Percentiles rank a stretch among this genome's conserved stretches.
Evolutionary conservation across 129 eudicot genomes (phyloP).

Genomic region (Mikania micrantha): DNA sequence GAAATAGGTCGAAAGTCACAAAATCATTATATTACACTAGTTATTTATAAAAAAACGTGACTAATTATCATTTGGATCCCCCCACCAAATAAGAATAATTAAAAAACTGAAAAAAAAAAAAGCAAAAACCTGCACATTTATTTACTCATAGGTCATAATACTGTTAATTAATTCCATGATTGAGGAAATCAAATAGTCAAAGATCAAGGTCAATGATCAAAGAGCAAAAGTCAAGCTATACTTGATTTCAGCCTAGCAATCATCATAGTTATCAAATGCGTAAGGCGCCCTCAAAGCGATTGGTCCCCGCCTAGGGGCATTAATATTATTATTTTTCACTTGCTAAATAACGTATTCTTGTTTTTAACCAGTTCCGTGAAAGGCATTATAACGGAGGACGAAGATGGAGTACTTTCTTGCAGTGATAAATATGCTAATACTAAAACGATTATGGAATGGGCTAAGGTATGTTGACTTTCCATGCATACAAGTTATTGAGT

Average conservation of each 20-base stretch:
- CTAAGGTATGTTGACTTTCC: slow-evolving; percentile 50
- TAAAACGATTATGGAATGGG: slow-evolving; percentile 65
- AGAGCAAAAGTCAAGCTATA: too few species aligned
- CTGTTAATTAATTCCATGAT: too few species aligned
- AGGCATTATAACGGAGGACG: slow-evolving; percentile 54
- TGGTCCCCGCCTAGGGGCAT: too few species aligned
- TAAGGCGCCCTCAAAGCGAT: too few species aligned
- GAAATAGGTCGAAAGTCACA: neutral
- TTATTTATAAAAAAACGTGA: neutral
- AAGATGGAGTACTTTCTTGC: slow-evolving; percentile 36
- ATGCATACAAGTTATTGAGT: neutral
- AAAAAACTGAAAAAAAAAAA: too few species aligned
- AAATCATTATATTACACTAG: too few species aligned
- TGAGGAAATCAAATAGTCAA: too few species aligned
- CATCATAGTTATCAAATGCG: too few species aligned
- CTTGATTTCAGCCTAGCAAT: too few species aligned
- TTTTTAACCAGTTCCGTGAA: slow-evolving; percentile 73
- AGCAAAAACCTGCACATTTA: neutral
- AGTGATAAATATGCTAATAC: slow-evolving; percentile 43
- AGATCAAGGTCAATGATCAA: too few species aligned
- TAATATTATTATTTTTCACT: neutral
- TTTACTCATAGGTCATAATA: neutral
- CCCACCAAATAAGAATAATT: too few species aligned
- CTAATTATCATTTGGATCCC: too few species aligned
- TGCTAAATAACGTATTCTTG: slow-evolving; percentile 14